Conservation (phyloP, 495 filamentous ascomycete species). For the Elasticomyces elasticus region DNA sequence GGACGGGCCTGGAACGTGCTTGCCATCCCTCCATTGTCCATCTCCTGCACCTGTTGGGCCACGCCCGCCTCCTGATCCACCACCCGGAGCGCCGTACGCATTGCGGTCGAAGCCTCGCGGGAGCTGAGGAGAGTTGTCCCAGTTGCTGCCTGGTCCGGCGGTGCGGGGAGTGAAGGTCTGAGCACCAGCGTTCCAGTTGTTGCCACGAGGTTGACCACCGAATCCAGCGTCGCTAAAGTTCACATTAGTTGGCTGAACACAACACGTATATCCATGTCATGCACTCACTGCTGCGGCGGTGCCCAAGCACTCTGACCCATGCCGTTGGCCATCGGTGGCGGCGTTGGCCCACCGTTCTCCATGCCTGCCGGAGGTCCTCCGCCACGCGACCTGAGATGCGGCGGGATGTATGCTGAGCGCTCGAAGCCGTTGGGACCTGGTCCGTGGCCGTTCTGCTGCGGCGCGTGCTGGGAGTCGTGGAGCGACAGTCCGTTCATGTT, state of each 20-base stretch:
- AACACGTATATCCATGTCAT: not conserved
- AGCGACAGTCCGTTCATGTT: constrained; percentile 80
- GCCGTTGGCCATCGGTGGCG: constrained; percentile 33
- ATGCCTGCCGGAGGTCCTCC: constrained; percentile 23
- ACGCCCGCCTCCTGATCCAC: constrained; percentile 39
- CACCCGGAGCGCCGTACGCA: constrained; percentile 56
- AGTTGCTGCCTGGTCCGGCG: constrained; percentile 22
- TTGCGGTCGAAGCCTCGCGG: constrained; percentile 50
- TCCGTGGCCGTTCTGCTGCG: constrained; percentile 24
- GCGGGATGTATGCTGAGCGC: constrained; percentile 86
- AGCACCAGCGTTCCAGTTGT: constrained; percentile 59
- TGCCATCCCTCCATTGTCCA: constrained; percentile 91
- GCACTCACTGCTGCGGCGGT: constrained; percentile 16
- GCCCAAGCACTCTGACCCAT: constrained; percentile 56
- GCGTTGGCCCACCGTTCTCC: constrained; percentile 3
- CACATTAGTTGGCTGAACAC: not conserved
- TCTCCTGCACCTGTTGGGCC: constrained; percentile 73
- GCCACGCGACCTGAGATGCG: constrained; percentile 68
- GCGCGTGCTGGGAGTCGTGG: constrained; percentile 60
- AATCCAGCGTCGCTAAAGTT: constrained; percentile 18
- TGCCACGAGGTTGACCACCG: constrained; percentile 37
- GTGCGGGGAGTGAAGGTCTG: constrained; percentile 58
- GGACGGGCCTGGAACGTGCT: constrained; percentile 80
- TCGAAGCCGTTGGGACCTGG: no score
- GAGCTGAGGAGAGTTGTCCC: constrained; percentile 30